Evolutionary conservation across 306 rosid genomes (phyloP), one percentile per base, ranked within the genome.

Genomic region (Pyrus betulifolia): DNA sequence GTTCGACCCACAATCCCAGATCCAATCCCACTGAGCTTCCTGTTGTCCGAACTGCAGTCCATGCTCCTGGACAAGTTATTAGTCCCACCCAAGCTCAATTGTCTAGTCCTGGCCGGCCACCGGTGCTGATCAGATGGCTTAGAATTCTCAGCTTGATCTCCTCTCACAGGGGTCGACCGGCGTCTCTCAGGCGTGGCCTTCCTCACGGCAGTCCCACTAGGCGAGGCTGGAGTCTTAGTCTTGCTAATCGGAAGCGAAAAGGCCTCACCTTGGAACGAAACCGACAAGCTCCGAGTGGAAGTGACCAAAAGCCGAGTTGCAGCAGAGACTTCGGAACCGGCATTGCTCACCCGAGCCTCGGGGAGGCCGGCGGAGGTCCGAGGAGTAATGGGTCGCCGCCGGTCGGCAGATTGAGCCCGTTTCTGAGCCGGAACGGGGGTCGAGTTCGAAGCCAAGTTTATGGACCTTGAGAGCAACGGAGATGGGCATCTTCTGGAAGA

Each of bases 201-300:
- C 70, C 95, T 80, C 18, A 85, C 87, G 62, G 73, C 81, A 42
- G 86, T 78, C 60, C 80, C 59, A 78, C 80, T 63, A 1, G 92
- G 86, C 38, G 92, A 71, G 23, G 91, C 71, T 2, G 86, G 80
- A 11, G 93, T 84, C 74, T 91, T 96, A 5, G 97, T 84, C 88
- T 96, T 96, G 68, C 98, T 96, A 82, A 96, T 86, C 85, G 99
- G 98, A 76, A 96, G 96, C 57, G 99, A 91, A 75, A 89, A 96
- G 22, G 97, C 86, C 79, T 93, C 98, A 0, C 99, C 99, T 71
- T 96, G 99, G 72, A 96, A 96, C 18, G 99, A 96, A 82, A 96
- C 98, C 25, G 99, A 96, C 21, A 96, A 74, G 77, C 99, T 96
- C 89, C 99, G 80, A 2, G 98, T 92, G 27, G 99, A 96, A 75